A percentile compares a stretch with the other conserved stretches of the same genome.
These are phyloP conservation scores for Vigna hirtella DNA, from an alignment of 306 rosid genomes.

Conservation along the genomic window DNA sequence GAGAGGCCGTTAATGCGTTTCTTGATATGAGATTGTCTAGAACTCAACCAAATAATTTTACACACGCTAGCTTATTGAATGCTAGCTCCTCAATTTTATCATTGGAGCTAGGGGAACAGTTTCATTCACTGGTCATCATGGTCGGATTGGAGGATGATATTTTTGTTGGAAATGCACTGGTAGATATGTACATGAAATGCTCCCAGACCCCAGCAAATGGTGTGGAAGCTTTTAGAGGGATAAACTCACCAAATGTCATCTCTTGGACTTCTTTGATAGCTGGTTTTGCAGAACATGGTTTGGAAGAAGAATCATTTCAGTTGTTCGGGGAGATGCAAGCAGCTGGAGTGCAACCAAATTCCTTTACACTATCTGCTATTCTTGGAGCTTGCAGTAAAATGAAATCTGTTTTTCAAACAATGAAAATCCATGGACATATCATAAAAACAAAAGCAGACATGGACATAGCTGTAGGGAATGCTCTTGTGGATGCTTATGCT, in stretches of 20 bases:
- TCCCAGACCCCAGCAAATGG: conserved; percentile 52
- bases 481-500: conserved; percentile 81
- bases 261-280: conserved; percentile 79
- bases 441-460: conserved; percentile 56
- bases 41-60: conserved; percentile 61
- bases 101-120: conserved; percentile 61
- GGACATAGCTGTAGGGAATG: conserved; percentile 63
- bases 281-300: conserved; percentile 66
- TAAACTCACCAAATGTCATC: conserved; percentile 58
- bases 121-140: conserved; percentile 57
- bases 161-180: conserved; percentile 62
- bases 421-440: conserved; percentile 60
- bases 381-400: conserved; percentile 59
- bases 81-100: conserved; percentile 58
- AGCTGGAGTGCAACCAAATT: conserved; percentile 66
- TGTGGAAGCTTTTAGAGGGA: conserved; percentile 57
- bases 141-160: conserved; percentile 66
- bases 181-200: conserved; percentile 77
- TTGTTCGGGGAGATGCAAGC: conserved; percentile 62
- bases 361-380: conserved; percentile 56
- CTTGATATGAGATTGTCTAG: conserved; percentile 59
- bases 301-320: conserved; percentile 55
- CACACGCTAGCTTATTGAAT: conserved; percentile 61
- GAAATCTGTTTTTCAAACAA: conserved; percentile 52
- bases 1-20: conserved; percentile 59